A percentile compares a stretch with the other conserved stretches of the same genome.
Conservation (phyloP, 495 filamentous ascomycete genomes). For the Peziza echinospora region DNA sequence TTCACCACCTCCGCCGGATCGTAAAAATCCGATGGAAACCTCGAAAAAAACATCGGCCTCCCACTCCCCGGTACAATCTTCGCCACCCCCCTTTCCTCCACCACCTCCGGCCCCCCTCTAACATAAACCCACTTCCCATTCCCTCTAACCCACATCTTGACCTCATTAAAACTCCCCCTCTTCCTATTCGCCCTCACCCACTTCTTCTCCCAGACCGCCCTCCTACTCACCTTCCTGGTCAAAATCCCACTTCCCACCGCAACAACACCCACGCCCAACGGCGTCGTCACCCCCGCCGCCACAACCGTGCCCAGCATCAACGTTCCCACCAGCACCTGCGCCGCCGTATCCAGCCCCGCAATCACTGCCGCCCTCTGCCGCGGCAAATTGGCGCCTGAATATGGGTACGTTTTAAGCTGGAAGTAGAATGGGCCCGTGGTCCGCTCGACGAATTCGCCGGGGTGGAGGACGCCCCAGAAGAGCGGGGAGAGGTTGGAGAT, state of each 20-base stretch:
- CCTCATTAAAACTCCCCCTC: background rate
- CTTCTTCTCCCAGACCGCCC: too few relatives aligned
- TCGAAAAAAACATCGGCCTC: too few relatives aligned
- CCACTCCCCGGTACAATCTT: background rate
- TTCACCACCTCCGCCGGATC: too few relatives aligned
- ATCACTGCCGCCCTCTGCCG: background rate
- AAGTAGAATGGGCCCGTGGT: background rate
- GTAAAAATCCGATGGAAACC: too few relatives aligned
- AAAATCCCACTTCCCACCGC: too few relatives aligned
- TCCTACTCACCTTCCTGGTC: too few relatives aligned
- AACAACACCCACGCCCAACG: too few relatives aligned
- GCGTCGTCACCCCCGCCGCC: too few relatives aligned
- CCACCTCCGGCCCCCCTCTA: background rate
- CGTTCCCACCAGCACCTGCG: too few relatives aligned
- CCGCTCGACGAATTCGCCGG: background rate
- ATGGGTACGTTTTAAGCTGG: background rate
- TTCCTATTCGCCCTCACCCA: too few relatives aligned
- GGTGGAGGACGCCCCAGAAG: background rate
- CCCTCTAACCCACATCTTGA: background rate
- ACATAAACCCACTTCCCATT: background rate
- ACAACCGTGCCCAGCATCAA: too few relatives aligned
- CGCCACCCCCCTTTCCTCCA: background rate
- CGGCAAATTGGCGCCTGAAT: background rate
- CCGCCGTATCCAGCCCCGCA: too few relatives aligned
- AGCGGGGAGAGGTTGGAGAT: background rate